A percentile compares a stretch with the other conserved stretches of the same genome.
Conservation (phyloP, 176 grass and related monocot genomes). For the Ensete ventricosum region DNA sequence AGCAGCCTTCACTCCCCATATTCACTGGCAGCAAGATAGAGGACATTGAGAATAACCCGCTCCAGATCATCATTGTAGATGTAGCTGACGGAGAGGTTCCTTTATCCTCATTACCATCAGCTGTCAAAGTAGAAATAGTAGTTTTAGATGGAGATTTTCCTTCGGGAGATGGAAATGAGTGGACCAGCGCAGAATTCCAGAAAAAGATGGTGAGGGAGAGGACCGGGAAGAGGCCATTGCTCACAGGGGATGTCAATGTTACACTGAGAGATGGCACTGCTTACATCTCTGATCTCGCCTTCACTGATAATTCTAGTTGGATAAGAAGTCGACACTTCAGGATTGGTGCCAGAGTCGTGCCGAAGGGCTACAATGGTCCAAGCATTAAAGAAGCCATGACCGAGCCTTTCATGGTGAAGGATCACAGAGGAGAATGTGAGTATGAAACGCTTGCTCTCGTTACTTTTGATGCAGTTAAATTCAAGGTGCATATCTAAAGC, state of each 20-base stretch:
- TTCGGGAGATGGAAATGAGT: conserved; percentile 26
- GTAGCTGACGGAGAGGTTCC: conserved; percentile 1
- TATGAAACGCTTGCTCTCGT: not conserved
- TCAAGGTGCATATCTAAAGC: too few relatives aligned
- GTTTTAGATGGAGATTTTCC: conserved; percentile 70
- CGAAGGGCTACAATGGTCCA: conserved; percentile 20
- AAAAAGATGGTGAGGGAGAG: conserved; percentile 54
- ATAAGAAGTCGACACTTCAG: conserved; percentile 63
- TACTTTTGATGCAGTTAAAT: not conserved
- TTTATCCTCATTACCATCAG: conserved; percentile 1
- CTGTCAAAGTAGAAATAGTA: conserved; percentile 62
- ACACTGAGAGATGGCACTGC: conserved; percentile 43
- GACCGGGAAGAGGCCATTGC: conserved; percentile 61
- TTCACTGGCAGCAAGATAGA: conserved; percentile 91
- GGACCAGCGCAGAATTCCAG: conserved; percentile 40
- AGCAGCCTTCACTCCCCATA: conserved; percentile 36
- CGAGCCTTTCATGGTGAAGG: conserved; percentile 49
- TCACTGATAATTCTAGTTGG: conserved; percentile 94
- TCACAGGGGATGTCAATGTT: conserved; percentile 61
- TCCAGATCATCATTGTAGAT: conserved; percentile 53
- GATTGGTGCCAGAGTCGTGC: conserved; percentile 48
- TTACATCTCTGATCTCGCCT: conserved; percentile 46
- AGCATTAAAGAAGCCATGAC: conserved; percentile 72
- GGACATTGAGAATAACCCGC: conserved; percentile 17
- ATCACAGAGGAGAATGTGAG: conserved; percentile 79